phyloP scores from a whole-genome alignment of 495 filamentous ascomycete genomes.

The Penicillium tannophilum region DNA sequence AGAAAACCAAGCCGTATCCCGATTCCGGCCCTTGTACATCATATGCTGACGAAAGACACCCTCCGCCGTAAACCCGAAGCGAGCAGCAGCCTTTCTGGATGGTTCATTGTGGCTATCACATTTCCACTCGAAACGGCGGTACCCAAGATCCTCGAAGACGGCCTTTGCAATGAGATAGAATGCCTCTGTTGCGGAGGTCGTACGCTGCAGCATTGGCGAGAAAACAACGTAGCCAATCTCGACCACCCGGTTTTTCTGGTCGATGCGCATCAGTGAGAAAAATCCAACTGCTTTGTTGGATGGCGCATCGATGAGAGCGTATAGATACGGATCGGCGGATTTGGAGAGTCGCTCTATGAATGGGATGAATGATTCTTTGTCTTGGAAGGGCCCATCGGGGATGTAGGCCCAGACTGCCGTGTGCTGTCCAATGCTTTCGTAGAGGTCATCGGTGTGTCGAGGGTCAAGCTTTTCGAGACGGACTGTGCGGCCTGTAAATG shows the following conservation, averaged over 20 bases:
- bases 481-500: constrained; percentile 10
- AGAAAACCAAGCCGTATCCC: constrained; percentile 16
- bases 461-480: constrained; percentile 14
- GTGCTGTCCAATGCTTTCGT: constrained; percentile 11
- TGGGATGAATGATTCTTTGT: constrained; percentile 16
- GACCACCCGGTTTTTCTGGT: constrained; percentile 9
- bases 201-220: constrained; percentile 12
- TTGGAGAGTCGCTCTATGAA: constrained; percentile 3
- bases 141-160: constrained; percentile 53
- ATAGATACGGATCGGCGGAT: constrained; percentile 13
- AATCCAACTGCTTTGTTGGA: constrained; percentile 9
- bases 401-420: constrained; percentile 16
- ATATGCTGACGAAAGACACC: constrained; percentile 59
- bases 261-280: constrained; percentile 11
- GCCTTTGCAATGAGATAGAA: constrained; percentile 49
- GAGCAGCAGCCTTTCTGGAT: constrained; percentile 49
- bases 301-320: constrained; percentile 11
- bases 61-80: constrained; percentile 56
- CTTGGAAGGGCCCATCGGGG: constrained; percentile 12
- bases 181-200: constrained; percentile 47
- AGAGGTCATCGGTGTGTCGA: constrained; percentile 14
- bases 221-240: constrained; percentile 9
- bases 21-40: constrained; percentile 54
- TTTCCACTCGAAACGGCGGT: constrained; percentile 61
- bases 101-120: constrained; percentile 52